Conservation (phyloP, 148 eudicot species). For the Pharnaceum exiguum region DNA sequence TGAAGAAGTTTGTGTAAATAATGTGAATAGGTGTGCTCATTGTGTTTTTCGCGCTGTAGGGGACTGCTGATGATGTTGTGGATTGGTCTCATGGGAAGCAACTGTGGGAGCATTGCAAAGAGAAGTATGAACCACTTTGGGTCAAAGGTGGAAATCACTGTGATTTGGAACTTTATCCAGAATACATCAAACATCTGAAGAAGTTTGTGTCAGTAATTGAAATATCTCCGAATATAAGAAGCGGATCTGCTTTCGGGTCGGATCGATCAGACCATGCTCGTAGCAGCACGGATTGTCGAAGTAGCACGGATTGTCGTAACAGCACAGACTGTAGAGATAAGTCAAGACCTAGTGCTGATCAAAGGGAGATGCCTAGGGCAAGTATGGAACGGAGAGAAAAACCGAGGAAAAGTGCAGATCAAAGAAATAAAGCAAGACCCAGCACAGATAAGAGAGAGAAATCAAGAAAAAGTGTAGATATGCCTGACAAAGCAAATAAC, state of each 20-base stretch:
- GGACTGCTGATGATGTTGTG: slow-evolving; percentile 83
- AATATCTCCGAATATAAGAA: slow-evolving; percentile 42
- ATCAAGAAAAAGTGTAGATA: slow-evolving; percentile 49
- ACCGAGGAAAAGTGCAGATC: slow-evolving; percentile 53
- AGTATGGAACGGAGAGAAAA: slow-evolving; percentile 57
- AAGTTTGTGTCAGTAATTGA: slow-evolving; percentile 66
- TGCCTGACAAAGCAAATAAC: slow-evolving; percentile 37
- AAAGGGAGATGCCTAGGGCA: slow-evolving; percentile 55
- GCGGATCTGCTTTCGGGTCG: slow-evolving; percentile 27
- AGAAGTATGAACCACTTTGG: slow-evolving; percentile 88
- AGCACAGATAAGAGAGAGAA: slow-evolving; percentile 70
- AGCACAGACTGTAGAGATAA: slow-evolving; percentile 67
- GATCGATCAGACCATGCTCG: slow-evolving; percentile 56
- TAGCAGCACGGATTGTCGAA: slow-evolving; percentile 62
- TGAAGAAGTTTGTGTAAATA: not conserved
- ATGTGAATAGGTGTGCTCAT: not conserved
- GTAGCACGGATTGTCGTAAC: slow-evolving; percentile 39
- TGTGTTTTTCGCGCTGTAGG: slow-evolving; percentile 33
- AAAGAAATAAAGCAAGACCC: slow-evolving; percentile 62
- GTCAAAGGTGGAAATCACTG: slow-evolving; percentile 84
- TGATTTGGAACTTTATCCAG: slow-evolving; percentile 80
- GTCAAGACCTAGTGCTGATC: slow-evolving; percentile 53
- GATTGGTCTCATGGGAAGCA: slow-evolving; percentile 85
- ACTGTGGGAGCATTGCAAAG: slow-evolving; percentile 77
- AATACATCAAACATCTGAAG: slow-evolving; percentile 76